Conservation (phyloP, 2,329 filamentous ascomycete species). For the Penicillium expansum region DNA sequence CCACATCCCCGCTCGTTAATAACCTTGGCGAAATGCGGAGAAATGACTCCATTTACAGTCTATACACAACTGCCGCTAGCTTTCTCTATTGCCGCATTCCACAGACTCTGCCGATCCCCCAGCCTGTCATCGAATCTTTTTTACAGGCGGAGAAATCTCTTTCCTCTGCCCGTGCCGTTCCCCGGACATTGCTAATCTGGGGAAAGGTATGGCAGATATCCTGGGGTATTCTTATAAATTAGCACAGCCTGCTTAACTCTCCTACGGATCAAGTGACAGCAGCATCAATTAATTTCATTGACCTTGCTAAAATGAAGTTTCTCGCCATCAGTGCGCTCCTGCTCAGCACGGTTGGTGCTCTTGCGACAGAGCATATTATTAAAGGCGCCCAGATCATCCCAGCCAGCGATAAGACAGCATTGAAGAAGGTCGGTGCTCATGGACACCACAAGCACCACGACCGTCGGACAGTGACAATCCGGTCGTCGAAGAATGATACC, state of each 20-base stretch:
- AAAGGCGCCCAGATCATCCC: conserved; percentile 28
- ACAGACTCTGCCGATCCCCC: conserved; percentile 8
- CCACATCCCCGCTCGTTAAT: conserved; percentile 11
- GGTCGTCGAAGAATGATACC: conserved; percentile 52
- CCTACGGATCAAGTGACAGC: background rate
- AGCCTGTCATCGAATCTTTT: background rate
- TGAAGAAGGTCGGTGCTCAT: conserved; percentile 26
- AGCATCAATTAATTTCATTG: background rate
- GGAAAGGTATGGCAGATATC: background rate
- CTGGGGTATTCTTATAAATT: conserved; percentile 4
- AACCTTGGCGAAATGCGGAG: conserved; percentile 20
- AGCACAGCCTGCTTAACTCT: background rate
- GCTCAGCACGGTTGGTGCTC: conserved; percentile 18
- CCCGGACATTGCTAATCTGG: background rate
- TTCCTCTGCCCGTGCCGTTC: conserved; percentile 3
- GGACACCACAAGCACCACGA: conserved; percentile 27
- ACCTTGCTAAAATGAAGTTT: conserved; percentile 24
- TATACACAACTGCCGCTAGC: background rate
- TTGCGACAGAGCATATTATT: conserved; percentile 20
- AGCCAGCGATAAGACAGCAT: conserved; percentile 16
- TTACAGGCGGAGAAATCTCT: conserved; percentile 29
- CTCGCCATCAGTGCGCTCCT: conserved; percentile 23
- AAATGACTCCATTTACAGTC: conserved; percentile 4
- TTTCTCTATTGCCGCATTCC: background rate
- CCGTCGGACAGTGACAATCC: conserved; percentile 51